phyloP scores from a whole-genome alignment of 2,329 filamentous ascomycete genomes.

The Rhexocercosporidium sp. region DNA sequence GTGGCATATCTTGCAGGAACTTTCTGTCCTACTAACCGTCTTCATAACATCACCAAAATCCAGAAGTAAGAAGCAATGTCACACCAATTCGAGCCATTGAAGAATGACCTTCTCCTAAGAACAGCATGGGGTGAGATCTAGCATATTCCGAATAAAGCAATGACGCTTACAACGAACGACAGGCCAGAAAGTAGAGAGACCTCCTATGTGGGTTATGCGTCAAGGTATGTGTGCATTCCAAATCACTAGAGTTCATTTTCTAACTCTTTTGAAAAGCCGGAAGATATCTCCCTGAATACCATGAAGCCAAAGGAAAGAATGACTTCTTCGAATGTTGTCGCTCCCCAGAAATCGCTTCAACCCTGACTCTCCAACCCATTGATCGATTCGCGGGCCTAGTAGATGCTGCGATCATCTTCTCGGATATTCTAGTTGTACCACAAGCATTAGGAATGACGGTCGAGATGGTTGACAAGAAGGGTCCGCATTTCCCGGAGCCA shows the following conservation, averaged over 20 bases:
- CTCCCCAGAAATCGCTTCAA: slow-evolving; percentile 88
- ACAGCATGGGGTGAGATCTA: slow-evolving; percentile 75
- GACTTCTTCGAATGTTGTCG: slow-evolving; percentile 99
- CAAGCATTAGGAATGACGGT: slow-evolving; percentile 99
- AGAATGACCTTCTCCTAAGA: slow-evolving; percentile 91
- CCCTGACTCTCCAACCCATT: slow-evolving; percentile 91
- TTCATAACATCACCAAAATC: not conserved
- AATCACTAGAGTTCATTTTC: not conserved
- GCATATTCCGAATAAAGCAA: slow-evolving; percentile 3
- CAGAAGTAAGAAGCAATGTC: slow-evolving; percentile 55
- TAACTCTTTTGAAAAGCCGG: slow-evolving; percentile 64
- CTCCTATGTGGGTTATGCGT: slow-evolving; percentile 99
- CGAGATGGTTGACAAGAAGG: slow-evolving; percentile 97
- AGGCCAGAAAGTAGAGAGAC: slow-evolving; percentile 90
- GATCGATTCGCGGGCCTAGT: slow-evolving; percentile 89
- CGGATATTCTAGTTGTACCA: slow-evolving; percentile 95
- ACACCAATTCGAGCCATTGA: slow-evolving; percentile 77
- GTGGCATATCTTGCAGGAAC: slow-evolving; percentile 34
- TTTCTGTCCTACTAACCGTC: not conserved
- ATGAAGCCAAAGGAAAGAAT: slow-evolving; percentile 85
- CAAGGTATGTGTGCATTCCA: slow-evolving; percentile 68
- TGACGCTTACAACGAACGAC: slow-evolving; percentile 28
- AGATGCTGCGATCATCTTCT: slow-evolving; percentile 98
- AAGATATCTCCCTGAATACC: slow-evolving; percentile 96
- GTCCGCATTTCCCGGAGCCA: slow-evolving; percentile 90